These are phyloP conservation scores for Colletotrichum theobromicola DNA, from an alignment of 2,329 filamentous ascomycete species.

Conservation along the genomic window DNA sequence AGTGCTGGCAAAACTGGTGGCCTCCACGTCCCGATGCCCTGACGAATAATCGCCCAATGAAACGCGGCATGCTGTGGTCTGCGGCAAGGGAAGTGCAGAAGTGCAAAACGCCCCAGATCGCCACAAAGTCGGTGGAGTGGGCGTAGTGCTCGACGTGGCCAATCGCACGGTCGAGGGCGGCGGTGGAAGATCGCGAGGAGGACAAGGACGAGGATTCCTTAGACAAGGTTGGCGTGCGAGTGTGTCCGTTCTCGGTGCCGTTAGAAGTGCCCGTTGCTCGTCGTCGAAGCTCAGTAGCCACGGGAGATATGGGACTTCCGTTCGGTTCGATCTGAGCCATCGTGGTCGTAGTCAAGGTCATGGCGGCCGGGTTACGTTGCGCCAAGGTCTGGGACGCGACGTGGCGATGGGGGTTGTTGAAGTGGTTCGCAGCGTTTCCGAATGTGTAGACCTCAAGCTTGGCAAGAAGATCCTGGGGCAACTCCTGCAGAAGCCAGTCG, in stretches of 20 bases:
- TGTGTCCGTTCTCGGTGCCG: not conserved
- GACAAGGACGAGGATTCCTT: slow-evolving; percentile 33
- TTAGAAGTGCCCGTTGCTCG: not conserved
- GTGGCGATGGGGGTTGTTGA: slow-evolving; percentile 69
- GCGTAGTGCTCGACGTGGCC: slow-evolving; percentile 82
- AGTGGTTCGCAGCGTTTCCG: slow-evolving; percentile 80
- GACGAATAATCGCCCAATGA: slow-evolving; percentile 65
- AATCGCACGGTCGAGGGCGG: slow-evolving; percentile 58
- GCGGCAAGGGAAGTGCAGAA: slow-evolving; percentile 45
- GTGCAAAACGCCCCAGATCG: slow-evolving; percentile 75
- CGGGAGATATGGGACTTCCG: slow-evolving; percentile 13
- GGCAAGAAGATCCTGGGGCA: slow-evolving; percentile 67
- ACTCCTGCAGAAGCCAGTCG: slow-evolving; percentile 78
- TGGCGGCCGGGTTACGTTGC: slow-evolving; percentile 38
- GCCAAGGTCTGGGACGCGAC: slow-evolving; percentile 42
- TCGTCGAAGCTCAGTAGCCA: not conserved
- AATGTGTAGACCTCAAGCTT: slow-evolving; percentile 83
- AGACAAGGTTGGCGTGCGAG: not conserved
- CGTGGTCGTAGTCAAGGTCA: slow-evolving; percentile 16
- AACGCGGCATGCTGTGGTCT: slow-evolving; percentile 58
- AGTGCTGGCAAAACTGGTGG: slow-evolving; percentile 66
- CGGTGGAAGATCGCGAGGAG: slow-evolving; percentile 38
- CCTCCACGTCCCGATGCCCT: slow-evolving; percentile 44
- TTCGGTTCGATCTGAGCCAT: not conserved
- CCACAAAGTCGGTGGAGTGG: slow-evolving; percentile 76